Percentiles rank a stretch among this genome's conserved stretches.
These are phyloP conservation scores for Myriosclerotinia duriaeana DNA, from an alignment of 2,329 filamentous ascomycete genomes.

Conservation along the genomic window DNA sequence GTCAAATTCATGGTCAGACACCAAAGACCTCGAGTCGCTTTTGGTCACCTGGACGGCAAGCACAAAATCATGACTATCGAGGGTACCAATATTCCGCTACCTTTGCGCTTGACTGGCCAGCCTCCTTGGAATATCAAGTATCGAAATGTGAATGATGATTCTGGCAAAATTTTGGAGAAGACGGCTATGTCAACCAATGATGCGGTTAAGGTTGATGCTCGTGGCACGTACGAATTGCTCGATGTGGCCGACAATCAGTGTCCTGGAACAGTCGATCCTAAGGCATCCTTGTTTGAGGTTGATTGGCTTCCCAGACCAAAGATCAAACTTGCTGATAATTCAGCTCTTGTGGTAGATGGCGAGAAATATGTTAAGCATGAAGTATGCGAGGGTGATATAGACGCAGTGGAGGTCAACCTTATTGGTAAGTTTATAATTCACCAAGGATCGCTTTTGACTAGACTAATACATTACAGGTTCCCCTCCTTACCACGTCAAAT, in stretches of 20 bases:
- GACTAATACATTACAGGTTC: constrained; percentile 52
- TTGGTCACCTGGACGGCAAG: constrained; percentile 82
- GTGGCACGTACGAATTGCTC: constrained; percentile 77
- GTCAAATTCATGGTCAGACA: constrained; percentile 82
- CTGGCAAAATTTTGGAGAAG: constrained; percentile 49
- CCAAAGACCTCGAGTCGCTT: constrained; percentile 82
- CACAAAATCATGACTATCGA: constrained; percentile 74
- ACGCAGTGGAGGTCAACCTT: constrained; percentile 78
- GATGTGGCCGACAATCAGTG: constrained; percentile 78
- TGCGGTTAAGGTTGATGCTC: constrained; percentile 60
- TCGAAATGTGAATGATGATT: constrained; percentile 59
- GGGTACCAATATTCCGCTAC: constrained; percentile 69
- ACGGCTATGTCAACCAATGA: constrained; percentile 61
- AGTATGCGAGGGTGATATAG: constrained; percentile 92
- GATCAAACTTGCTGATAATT: constrained; percentile 64
- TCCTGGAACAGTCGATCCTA: constrained; percentile 73
- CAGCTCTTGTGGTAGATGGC: constrained; percentile 56
- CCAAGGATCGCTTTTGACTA: not conserved
- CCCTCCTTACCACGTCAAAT: constrained; percentile 79
- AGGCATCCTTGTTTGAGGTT: constrained; percentile 73
- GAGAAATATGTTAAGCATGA: constrained; percentile 69
- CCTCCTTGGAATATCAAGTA: constrained; percentile 81
- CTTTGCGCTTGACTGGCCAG: constrained; percentile 81
- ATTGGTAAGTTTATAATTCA: constrained; percentile 55
- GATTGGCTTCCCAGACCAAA: constrained; percentile 82